These are phyloP conservation scores for Lachancea sp. DNA, from an alignment of 805 yeast species.

Conservation along the genomic window DNA sequence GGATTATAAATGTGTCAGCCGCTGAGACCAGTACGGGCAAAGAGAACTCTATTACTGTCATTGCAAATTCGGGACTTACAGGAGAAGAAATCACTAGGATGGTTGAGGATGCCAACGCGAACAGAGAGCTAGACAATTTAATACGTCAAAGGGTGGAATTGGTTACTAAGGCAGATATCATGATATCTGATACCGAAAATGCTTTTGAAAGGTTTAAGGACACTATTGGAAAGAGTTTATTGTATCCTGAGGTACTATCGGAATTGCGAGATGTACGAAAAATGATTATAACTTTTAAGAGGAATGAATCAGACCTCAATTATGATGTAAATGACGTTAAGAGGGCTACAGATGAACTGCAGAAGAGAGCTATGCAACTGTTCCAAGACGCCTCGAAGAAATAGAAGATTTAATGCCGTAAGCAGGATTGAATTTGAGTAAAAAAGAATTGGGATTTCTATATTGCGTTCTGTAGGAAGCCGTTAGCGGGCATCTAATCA, in stretches of 20 bases:
- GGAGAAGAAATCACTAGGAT: slow-evolving; percentile 61
- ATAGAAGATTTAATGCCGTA: neutral
- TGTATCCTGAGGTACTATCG: slow-evolving; percentile 37
- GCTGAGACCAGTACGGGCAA: slow-evolving; percentile 71
- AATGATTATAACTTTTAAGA: slow-evolving; percentile 46
- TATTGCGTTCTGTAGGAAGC: too few species aligned
- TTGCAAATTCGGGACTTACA: slow-evolving; percentile 63
- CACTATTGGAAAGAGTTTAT: slow-evolving; percentile 40
- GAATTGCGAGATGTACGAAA: slow-evolving; percentile 43
- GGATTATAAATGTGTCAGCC: slow-evolving; percentile 75
- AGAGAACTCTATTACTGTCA: slow-evolving; percentile 58
- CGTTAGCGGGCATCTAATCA: too few species aligned
- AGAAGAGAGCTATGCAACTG: slow-evolving; percentile 60
- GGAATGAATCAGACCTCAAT: slow-evolving; percentile 42
- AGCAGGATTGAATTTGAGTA: neutral
- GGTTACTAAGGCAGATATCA: slow-evolving; percentile 67
- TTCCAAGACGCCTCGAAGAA: slow-evolving; percentile 40
- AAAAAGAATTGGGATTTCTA: too few species aligned
- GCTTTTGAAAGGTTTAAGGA: slow-evolving; percentile 61
- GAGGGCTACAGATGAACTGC: slow-evolving; percentile 62
- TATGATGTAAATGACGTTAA: slow-evolving; percentile 50
- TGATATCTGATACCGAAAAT: slow-evolving; percentile 79
- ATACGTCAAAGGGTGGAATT: slow-evolving; percentile 58
- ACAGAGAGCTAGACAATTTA: slow-evolving; percentile 53
- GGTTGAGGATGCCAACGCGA: slow-evolving; percentile 59